Evolutionary conservation across 2,329 filamentous ascomycete species (phyloP), one percentile per base, ranked within the genome.

Genomic region (Phialophora tarda): DNA sequence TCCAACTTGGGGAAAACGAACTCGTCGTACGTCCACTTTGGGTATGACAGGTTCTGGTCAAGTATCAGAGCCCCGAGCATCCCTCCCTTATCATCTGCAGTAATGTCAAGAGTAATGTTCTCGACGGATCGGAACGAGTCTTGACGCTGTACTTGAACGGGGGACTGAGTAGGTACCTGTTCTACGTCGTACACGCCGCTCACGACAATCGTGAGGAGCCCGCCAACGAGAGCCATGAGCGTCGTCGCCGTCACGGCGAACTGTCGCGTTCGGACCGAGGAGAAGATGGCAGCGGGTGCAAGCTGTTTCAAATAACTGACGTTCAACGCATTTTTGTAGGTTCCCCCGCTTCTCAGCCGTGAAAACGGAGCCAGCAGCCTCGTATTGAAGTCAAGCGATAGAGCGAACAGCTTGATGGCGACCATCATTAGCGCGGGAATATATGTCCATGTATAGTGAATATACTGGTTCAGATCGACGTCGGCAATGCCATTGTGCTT

Each of bases 31-130:
- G 65, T 65, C 65, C 65, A 67, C 38, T 60, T 47, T 4, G 65
- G 65, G 28, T 67, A 67, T 10, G 65, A 67, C 65, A 67, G 64
- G 34, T 67, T 67, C 12, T 51, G 34, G n/a, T 67, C 54, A n/a
- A 67, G 53, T 4, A 67, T 44, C 12, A 60, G 58, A n/a, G 38
- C 58, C 2, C 34, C 48, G 3, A 53, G 14, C 48, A 53, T 53
- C 26, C 48, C 48, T 26, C 23, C 48, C 10, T 26, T 28, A 14
- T 53, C 48, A 26, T 53, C 11, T 21, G 12, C 2, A 26, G 21
- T 26, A 26, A 2, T n/a, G 21, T 53, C 48, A 7, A 53, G 48
- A 14, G 1, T 2, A 8, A 53, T 12, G 26, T 53, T 26, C 26
- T 24, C 23, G 48, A 53, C 21, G 12, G 23, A 24, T 12, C 48